These are phyloP conservation scores for Tilletia horrida DNA, from an alignment of 1,284 basidiomycete genomes.

Conservation along the genomic window DNA sequence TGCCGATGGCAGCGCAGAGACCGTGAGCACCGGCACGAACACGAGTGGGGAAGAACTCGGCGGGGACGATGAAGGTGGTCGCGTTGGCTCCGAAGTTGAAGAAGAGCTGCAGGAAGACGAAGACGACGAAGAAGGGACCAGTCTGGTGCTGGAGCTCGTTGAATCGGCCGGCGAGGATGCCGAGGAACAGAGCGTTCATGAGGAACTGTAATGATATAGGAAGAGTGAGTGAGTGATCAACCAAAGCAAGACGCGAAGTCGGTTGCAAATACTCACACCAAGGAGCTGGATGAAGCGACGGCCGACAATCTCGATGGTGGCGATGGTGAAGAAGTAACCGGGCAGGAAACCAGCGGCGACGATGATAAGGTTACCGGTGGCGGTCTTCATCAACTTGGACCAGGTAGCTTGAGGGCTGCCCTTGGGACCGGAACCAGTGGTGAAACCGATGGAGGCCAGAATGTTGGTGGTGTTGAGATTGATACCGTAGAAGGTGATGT, in stretches of 20 bases:
- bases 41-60: slow-evolving; percentile 75
- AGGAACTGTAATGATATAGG: no score
- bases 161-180: slow-evolving; percentile 51
- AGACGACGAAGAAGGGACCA: slow-evolving; percentile 70
- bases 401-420: slow-evolving; percentile 28
- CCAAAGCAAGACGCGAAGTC: no score
- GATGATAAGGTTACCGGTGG: slow-evolving; percentile 54
- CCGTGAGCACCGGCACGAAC: slow-evolving; percentile 60
- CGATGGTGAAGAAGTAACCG: slow-evolving; percentile 51
- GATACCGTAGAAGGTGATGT: slow-evolving; percentile 75
- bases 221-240: no score
- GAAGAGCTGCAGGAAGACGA: slow-evolving; percentile 64
- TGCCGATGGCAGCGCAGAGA: slow-evolving; percentile 59
- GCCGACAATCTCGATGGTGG: slow-evolving; percentile 45
- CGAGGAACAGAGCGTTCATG: slow-evolving; percentile 52
- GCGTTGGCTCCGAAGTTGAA: slow-evolving; percentile 67
- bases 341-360: slow-evolving; percentile 50
- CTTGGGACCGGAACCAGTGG: slow-evolving; percentile 43
- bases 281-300: slow-evolving; percentile 54
- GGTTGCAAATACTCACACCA: no score
- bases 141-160: slow-evolving; percentile 55
- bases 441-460: slow-evolving; percentile 66
- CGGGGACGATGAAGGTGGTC: slow-evolving; percentile 74
- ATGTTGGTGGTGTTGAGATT: slow-evolving; percentile 74
- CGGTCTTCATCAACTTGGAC: slow-evolving; percentile 61